These are phyloP conservation scores for Apiospora koreana DNA, from an alignment of 2,329 filamentous ascomycete genomes.

Conservation along the genomic window DNA sequence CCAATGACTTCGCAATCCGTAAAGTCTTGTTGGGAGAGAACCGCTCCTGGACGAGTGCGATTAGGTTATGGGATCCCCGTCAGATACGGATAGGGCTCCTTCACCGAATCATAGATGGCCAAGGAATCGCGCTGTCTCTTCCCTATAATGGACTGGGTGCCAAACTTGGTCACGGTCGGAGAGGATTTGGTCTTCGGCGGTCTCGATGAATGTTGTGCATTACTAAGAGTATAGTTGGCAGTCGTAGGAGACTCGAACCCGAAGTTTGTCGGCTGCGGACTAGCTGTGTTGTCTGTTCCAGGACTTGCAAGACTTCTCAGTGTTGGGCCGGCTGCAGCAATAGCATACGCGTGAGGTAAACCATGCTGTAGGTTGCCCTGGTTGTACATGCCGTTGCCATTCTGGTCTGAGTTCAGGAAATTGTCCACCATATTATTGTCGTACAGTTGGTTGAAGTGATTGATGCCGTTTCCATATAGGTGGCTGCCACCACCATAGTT, in stretches of 20 bases:
- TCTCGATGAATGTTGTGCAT: conserved; percentile 30
- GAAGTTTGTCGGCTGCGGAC: conserved; percentile 55
- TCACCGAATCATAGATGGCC: conserved; percentile 84
- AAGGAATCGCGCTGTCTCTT: conserved; percentile 73
- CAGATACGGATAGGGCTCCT: conserved; percentile 89
- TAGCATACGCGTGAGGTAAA: conserved; percentile 65
- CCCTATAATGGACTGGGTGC: conserved; percentile 52
- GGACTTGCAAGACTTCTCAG: conserved; percentile 65
- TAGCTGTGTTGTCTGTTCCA: conserved; percentile 63
- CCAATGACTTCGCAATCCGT: conserved; percentile 83
- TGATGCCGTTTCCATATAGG: conserved; percentile 54
- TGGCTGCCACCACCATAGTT: conserved; percentile 42
- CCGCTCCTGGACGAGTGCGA: conserved; percentile 75
- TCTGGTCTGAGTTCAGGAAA: conserved; percentile 53
- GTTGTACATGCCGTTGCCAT: conserved; percentile 47
- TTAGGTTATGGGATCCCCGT: conserved; percentile 87
- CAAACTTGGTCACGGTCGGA: conserved; percentile 37
- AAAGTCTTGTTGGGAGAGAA: conserved; percentile 77
- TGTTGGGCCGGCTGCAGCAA: conserved; percentile 52
- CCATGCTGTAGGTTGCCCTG: conserved; percentile 63
- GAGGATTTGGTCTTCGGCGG: conserved; percentile 43
- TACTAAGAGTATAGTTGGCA: conserved; percentile 34
- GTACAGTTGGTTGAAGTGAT: conserved; percentile 51
- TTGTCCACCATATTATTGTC: conserved; percentile 54
- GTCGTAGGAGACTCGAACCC: conserved; percentile 58